Evolutionary conservation across 1,284 basidiomycete genomes (phyloP).

Genomic region (Fomes fomentarius): DNA sequence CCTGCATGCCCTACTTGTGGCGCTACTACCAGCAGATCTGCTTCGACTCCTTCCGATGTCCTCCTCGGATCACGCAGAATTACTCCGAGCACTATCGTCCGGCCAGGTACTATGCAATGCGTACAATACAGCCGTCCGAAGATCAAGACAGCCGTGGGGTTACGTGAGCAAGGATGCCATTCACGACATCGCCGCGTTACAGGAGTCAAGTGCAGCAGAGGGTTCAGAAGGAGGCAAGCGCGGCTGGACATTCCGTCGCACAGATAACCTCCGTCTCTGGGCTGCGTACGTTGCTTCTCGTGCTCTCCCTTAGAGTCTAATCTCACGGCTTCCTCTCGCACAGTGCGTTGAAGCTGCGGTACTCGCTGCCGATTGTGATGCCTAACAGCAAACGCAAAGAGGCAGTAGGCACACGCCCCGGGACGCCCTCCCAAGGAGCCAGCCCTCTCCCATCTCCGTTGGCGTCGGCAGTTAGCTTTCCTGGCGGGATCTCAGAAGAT

Average conservation of each 20-base stretch:
- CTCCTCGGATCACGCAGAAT: slow-evolving; percentile 40
- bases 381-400: slow-evolving; percentile 42
- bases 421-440: slow-evolving; percentile 27
- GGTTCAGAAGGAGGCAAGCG: slow-evolving; percentile 39
- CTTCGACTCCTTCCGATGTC: slow-evolving; percentile 45
- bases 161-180: slow-evolving; percentile 79
- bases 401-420: slow-evolving; percentile 1
- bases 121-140: slow-evolving; percentile 80
- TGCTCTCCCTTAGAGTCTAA: background rate
- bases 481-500: slow-evolving; percentile 33
- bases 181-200: slow-evolving; percentile 75
- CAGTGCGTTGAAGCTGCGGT: slow-evolving; percentile 82
- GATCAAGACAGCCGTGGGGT: slow-evolving; percentile 85
- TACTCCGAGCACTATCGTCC: slow-evolving; percentile 68
- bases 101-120: slow-evolving; percentile 81
- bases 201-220: slow-evolving; percentile 44
- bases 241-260: slow-evolving; percentile 81
- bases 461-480: slow-evolving; percentile 34
- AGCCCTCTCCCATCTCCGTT: slow-evolving; percentile 35
- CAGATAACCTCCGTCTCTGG: slow-evolving; percentile 83
- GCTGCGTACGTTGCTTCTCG: slow-evolving; percentile 60
- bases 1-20: slow-evolving; percentile 57
- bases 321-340: background rate
- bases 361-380: slow-evolving; percentile 68
- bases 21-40: slow-evolving; percentile 47